Conservation (phyloP, 108 stramenopile species). For the Thalassiosira profunda region DNA sequence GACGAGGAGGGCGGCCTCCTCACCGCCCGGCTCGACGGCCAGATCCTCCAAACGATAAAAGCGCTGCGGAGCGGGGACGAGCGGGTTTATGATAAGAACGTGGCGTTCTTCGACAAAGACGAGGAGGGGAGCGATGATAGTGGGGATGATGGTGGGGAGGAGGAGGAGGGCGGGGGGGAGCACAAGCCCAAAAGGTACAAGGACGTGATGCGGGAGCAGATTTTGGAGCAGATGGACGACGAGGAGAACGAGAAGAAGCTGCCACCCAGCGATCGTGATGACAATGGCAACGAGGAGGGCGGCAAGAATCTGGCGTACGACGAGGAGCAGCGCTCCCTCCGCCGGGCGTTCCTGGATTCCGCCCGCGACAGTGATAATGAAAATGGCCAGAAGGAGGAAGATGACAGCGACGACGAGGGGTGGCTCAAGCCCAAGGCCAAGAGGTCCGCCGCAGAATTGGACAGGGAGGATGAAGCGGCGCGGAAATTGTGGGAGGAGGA, state of each 20-base stretch:
- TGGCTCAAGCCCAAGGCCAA: conserved; percentile 56
- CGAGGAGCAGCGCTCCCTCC: conserved; percentile 87
- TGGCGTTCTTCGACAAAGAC: conserved; percentile 61
- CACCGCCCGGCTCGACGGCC: conserved; percentile 71
- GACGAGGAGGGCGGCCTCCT: conserved; percentile 81
- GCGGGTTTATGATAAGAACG: conserved; percentile 71
- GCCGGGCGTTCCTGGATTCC: conserved; percentile 83
- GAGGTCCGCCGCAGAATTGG: neutral
- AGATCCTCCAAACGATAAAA: conserved; percentile 81
- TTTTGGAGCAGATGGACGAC: conserved; percentile 87
- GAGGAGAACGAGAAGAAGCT: conserved; percentile 15
- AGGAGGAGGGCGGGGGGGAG: conserved; percentile 9
- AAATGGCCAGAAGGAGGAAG: conserved; percentile 21
- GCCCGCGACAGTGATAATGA: conserved; percentile 48
- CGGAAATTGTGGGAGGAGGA: conserved; percentile 68
- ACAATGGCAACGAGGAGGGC: conserved; percentile 11
- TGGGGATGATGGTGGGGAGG: conserved; percentile 18
- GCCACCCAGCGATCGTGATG: conserved; percentile 15
- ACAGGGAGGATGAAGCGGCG: conserved; percentile 52
- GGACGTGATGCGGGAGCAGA: conserved; percentile 96
- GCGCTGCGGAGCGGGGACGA: conserved; percentile 79
- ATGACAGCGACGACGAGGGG: conserved; percentile 53
- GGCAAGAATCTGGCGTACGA: conserved; percentile 86
- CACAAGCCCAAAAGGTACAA: conserved; percentile 78
- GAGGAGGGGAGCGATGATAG: conserved; percentile 44